A percentile compares a stretch with the other conserved stretches of the same genome.
Evolutionary conservation across 2,329 filamentous ascomycete genomes (phyloP).

Genomic region (Samsoniella hepiali): DNA sequence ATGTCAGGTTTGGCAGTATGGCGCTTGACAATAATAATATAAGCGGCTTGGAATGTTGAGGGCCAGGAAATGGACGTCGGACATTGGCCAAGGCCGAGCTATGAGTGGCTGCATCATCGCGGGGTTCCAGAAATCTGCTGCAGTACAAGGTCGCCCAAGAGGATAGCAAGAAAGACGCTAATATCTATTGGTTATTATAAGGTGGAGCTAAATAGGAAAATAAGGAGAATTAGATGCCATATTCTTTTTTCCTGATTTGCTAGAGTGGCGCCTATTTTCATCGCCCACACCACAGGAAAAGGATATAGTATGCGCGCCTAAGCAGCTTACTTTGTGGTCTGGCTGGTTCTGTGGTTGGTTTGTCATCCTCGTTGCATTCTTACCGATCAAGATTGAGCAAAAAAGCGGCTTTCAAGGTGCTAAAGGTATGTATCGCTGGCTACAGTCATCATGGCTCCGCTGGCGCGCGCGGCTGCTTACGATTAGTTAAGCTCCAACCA

Average conservation of each 20-base stretch:
- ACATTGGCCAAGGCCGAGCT: neutral
- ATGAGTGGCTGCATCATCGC: neutral
- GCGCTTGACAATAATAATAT: too few species aligned
- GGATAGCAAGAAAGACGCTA: too few species aligned
- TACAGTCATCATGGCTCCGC: neutral
- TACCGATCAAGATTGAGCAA: neutral
- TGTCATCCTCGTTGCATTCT: neutral
- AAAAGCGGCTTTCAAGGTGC: neutral
- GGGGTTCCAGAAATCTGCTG: neutral
- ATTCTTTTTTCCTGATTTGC: too few species aligned
- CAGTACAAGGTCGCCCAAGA: too few species aligned
- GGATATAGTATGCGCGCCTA: neutral
- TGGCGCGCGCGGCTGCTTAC: slow-evolving; percentile 14
- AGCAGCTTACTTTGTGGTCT: neutral
- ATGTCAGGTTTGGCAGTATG: too few species aligned
- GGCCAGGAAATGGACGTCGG: too few species aligned
- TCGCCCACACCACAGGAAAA: too few species aligned
- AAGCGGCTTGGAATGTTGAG: too few species aligned
- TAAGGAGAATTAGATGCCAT: too few species aligned
- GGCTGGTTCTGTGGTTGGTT: neutral
- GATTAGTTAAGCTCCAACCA: slow-evolving; percentile 8
- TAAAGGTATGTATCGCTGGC: neutral
- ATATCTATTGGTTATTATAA: neutral
- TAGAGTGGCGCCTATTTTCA: neutral
- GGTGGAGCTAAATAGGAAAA: neutral